Percentiles rank a stretch among this genome's conserved stretches.
These are phyloP conservation scores for Carex littledalei DNA, from an alignment of 176 grass and related monocot genomes.

Conservation along the genomic window DNA sequence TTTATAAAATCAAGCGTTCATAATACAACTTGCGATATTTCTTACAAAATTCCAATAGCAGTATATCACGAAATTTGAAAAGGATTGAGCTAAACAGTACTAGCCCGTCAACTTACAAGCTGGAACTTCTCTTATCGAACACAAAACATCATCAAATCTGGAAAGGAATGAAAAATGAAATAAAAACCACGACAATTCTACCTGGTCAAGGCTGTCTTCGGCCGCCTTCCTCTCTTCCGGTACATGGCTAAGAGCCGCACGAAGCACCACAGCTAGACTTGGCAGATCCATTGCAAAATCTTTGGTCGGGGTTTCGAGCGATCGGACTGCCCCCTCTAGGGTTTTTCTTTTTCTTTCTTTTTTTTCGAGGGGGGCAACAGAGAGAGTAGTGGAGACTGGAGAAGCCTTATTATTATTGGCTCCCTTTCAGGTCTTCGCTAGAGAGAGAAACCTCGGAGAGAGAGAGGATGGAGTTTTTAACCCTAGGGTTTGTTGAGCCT, in stretches of 20 bases:
- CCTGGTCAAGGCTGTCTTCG: conserved; percentile 88
- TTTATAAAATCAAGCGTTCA: not conserved
- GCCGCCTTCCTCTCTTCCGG: conserved; percentile 85
- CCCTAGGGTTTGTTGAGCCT: conserved; percentile 66
- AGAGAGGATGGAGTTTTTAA: conserved; percentile 49
- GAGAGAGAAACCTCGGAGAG: conserved; percentile 8
- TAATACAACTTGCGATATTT: not conserved
- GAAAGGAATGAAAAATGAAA: not conserved
- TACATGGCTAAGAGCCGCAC: conserved; percentile 71
- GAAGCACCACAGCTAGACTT: conserved; percentile 66
- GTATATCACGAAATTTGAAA: not conserved
- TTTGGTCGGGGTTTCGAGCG: not conserved
- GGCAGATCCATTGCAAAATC: conserved; percentile 69
- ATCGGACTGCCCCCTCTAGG: conserved; percentile 21
- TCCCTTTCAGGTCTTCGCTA: conserved; percentile 30
- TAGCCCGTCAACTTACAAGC: not conserved
- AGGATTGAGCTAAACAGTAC: not conserved
- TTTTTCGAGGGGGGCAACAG: conserved; percentile 2
- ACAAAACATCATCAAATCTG: conserved; percentile 2
- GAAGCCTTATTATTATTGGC: conserved; percentile 26
- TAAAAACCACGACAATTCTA: not conserved
- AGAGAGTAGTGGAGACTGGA: conserved; percentile 23
- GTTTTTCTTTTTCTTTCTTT: not conserved
- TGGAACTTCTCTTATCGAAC: not conserved
- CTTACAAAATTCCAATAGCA: not conserved